Evolutionary conservation across 768 basidiomycete genomes (phyloP).

Genomic region (Mrakia hoshinonis): DNA sequence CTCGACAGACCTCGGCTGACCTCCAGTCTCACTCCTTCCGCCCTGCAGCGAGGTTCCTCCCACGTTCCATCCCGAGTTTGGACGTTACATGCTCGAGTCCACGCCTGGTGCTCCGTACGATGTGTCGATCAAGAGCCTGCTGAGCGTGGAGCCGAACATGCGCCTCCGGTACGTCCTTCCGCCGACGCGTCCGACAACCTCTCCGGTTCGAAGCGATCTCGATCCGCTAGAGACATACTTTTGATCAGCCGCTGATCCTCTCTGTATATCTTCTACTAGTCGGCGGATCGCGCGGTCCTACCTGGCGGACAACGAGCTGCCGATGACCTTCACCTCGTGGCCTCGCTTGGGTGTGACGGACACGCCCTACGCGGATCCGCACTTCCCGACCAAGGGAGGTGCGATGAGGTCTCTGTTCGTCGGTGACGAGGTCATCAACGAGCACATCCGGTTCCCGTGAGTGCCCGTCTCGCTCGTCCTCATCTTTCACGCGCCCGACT

Average conservation of each 20-base stretch:
- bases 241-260: too few species aligned
- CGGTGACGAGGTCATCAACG: slow-evolving; percentile 91
- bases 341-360: slow-evolving; percentile 82
- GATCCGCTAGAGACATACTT: too few species aligned
- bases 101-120: slow-evolving; percentile 94
- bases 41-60: slow-evolving; percentile 43
- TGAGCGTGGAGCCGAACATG: slow-evolving; percentile 92
- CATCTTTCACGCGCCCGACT: not conserved
- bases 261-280: slow-evolving; percentile 43
- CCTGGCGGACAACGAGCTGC: slow-evolving; percentile 75
- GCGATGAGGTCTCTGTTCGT: slow-evolving; percentile 92
- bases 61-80: slow-evolving; percentile 95
- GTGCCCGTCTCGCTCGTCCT: slow-evolving; percentile 39
- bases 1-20: too few species aligned
- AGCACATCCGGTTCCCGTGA: slow-evolving; percentile 95
- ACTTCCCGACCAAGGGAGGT: slow-evolving; percentile 65
- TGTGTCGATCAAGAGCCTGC: slow-evolving; percentile 71
- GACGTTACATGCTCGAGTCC: slow-evolving; percentile 95
- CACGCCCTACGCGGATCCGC: slow-evolving; percentile 74
- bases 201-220: too few species aligned
- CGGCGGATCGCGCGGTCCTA: slow-evolving; percentile 75
- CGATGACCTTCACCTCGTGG: slow-evolving; percentile 89
- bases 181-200: not conserved
- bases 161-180: slow-evolving; percentile 59
- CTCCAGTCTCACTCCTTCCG: too few species aligned